These are phyloP conservation scores for Poa annua DNA, from an alignment of 176 grass and related monocot genomes.

Conservation along the genomic window DNA sequence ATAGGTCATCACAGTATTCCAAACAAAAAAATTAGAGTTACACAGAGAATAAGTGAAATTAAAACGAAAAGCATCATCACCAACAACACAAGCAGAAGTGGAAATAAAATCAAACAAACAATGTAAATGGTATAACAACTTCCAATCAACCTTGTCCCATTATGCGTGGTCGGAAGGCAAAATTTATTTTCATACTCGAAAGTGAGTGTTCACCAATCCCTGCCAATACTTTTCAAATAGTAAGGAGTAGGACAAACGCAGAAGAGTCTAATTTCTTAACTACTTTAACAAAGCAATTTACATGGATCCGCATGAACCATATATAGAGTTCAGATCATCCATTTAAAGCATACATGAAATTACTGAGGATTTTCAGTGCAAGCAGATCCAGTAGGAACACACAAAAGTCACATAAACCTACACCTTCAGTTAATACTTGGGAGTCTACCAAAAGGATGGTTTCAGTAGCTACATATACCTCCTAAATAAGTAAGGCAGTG, in stretches of 20 bases:
- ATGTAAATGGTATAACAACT: constrained; percentile 26
- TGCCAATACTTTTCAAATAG: constrained; percentile 40
- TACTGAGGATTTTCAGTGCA: not conserved
- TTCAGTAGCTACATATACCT: constrained; percentile 7
- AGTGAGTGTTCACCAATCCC: constrained; percentile 25
- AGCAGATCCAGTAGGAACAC: constrained; percentile 12
- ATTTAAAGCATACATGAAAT: constrained; percentile 1
- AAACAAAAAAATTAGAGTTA: not conserved
- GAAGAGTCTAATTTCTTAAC: constrained; percentile 9
- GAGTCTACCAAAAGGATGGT: not conserved
- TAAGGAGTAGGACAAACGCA: constrained; percentile 26
- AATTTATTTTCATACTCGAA: constrained; percentile 36
- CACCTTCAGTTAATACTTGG: constrained; percentile 12
- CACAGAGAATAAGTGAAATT: constrained; percentile 25
- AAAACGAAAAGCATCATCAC: not conserved
- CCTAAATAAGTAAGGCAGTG: constrained; percentile 10
- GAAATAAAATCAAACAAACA: constrained; percentile 2
- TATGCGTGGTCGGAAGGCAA: constrained; percentile 26
- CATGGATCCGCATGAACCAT: constrained; percentile 23
- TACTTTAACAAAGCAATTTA: constrained; percentile 44
- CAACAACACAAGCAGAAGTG: not conserved
- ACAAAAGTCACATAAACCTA: constrained; percentile 27
- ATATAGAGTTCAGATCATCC: constrained; percentile 23
- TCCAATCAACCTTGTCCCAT: not conserved
- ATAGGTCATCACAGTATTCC: constrained; percentile 12